Conservation (phyloP, 192 early-diverging fungal species). For the Backusella parvicylindrica region DNA sequence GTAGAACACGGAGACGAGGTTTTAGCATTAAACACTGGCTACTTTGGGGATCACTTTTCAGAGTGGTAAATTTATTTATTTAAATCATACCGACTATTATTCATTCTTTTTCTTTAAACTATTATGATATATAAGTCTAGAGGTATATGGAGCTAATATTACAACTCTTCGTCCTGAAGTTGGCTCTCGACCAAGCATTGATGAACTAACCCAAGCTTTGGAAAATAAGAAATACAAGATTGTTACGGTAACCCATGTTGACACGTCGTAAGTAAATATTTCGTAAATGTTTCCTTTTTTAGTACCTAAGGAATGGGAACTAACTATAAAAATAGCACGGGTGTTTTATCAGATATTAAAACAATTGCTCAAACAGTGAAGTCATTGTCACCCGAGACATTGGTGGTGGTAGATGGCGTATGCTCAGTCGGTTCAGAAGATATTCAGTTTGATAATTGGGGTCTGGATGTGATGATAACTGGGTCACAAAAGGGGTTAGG, state of each 20-base stretch:
- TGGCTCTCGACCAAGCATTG: conserved; percentile 68
- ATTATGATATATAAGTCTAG: conserved; percentile 48
- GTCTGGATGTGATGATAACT: conserved; percentile 87
- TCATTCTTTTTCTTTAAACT: background rate
- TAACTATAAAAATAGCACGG: conserved; percentile 44
- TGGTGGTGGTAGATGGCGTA: conserved; percentile 93
- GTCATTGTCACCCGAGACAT: conserved; percentile 75
- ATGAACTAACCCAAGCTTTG: conserved; percentile 65
- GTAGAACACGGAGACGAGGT: conserved; percentile 85
- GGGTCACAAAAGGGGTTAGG: conserved; percentile 96
- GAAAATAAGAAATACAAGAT: conserved; percentile 71
- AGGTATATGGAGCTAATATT: conserved; percentile 87
- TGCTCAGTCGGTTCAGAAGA: conserved; percentile 94
- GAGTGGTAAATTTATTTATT: conserved; percentile 65
- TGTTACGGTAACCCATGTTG: conserved; percentile 92
- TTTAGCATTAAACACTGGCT: conserved; percentile 87
- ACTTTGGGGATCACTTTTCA: conserved; percentile 94
- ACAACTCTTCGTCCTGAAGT: conserved; percentile 68
- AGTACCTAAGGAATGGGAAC: background rate
- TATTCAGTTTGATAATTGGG: conserved; percentile 90
- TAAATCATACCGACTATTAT: conserved; percentile 1
- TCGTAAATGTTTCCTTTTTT: conserved; percentile 5
- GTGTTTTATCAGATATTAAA: conserved; percentile 84
- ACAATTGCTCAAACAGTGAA: conserved; percentile 70
- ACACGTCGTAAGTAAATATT: conserved; percentile 65